Base-by-base conservation (phyloP, 2,329 filamentous ascomycete genomes). In the Cladorrhinum sp. region DNA sequence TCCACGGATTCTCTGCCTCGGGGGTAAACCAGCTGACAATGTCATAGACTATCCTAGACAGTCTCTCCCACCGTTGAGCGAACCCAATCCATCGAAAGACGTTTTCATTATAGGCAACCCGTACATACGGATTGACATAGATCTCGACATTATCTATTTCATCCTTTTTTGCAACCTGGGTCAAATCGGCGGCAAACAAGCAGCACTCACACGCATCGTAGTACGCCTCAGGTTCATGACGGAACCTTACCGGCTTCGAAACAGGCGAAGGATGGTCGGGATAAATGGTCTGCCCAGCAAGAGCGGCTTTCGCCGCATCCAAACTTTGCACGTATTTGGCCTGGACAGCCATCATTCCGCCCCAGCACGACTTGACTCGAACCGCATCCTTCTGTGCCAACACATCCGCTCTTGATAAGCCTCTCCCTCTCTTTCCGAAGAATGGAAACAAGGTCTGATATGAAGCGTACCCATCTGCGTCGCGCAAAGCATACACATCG, bases 111-210 rank as follows among this genome's bases (percentile, higher is more conserved):
- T 92, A 92, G 1, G 89, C 85, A 3, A 90, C 87, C 18, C 89
- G 84, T 49, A 92, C 82, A 68, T 84, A 92, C 0, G 89, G 89
- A 69, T 92, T 92, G 78, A 92, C 84, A 69, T 85, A 92, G 55
- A 91, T 86, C 1, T 84, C 85, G 0, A 81, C 80, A 41, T 83
- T 78, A 9, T 70, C 66, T 1, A 71, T 74, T 25, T 72, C 74
- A 48, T 70, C 72, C 57, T 68, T 8, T 12, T 69, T 74, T n/a
- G 75, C 76, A 2, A 68, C 73, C 50, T 69, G 69, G 2, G 74
- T 66, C n/a, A 81, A 75, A 67, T 82, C 80, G 9, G 79, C 79
- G 49, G 80, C 74, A 56, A 83, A 78, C 1, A 88, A 76, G 65
- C 86, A 88, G 71, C 86, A 88, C 71, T 89, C 86, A 24, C 84